phyloP scores from a whole-genome alignment of 345 rosid species.

The Salix arbutifolia region DNA sequence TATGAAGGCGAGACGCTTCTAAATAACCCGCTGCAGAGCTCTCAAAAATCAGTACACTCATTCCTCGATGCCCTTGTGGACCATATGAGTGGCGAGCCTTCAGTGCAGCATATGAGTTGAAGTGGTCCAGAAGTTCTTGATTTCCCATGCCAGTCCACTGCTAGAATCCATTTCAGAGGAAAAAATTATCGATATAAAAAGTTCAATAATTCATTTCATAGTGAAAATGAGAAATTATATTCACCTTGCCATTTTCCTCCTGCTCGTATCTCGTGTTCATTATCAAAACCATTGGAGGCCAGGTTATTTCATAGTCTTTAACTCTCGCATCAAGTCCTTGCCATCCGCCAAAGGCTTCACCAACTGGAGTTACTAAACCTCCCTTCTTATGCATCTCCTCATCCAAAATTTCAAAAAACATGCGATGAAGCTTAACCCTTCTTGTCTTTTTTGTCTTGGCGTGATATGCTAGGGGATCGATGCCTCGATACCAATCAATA shows the following conservation, averaged over 20 bases:
- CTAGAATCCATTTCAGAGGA: neutral
- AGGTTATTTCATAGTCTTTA: conserved; percentile 11
- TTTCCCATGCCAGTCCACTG: conserved; percentile 28
- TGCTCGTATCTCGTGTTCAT: conserved; percentile 16
- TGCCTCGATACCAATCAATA: conserved; percentile 20
- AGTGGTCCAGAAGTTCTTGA: conserved; percentile 17
- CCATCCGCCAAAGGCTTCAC: conserved; percentile 14
- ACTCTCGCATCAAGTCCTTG: conserved; percentile 16
- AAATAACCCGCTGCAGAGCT: conserved; percentile 15
- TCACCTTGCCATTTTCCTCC: conserved; percentile 22
- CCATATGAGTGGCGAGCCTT: conserved; percentile 22
- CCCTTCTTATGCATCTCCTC: conserved; percentile 10
- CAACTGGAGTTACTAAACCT: neutral
- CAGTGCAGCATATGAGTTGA: conserved; percentile 15
- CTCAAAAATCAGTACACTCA: conserved; percentile 16
- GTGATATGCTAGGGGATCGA: conserved; percentile 10
- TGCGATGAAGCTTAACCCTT: conserved; percentile 13
- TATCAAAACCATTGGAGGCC: conserved; percentile 22
- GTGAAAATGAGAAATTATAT: neutral
- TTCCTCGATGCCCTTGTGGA: conserved; percentile 25
- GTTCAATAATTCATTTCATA: neutral
- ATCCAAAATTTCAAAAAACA: conserved; percentile 9
- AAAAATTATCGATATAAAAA: neutral
- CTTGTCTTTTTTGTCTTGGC: conserved; percentile 11
- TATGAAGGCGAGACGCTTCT: conserved; percentile 16